A percentile compares a stretch with the other conserved stretches of the same genome.
phyloP scores from a whole-genome alignment of 768 basidiomycete species.

The Lactarius psammicola region DNA sequence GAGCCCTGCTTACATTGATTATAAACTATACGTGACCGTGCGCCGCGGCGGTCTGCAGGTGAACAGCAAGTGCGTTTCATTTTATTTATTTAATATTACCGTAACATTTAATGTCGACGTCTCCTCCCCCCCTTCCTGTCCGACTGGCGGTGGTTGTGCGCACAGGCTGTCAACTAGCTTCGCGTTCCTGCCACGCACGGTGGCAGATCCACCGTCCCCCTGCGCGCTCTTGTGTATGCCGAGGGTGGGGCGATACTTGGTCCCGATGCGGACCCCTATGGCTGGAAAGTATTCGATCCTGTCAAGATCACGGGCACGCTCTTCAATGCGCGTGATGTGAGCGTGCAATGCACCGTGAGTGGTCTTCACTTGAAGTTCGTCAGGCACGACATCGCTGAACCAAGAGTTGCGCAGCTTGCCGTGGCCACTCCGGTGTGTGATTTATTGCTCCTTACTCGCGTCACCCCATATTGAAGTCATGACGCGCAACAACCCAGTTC shows the following conservation, averaged over 20 bases:
- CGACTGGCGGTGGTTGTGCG: slow-evolving; percentile 1
- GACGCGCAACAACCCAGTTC: slow-evolving; percentile 42
- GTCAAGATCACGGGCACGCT: slow-evolving; percentile 38
- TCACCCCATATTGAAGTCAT: no score
- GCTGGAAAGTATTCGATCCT: slow-evolving; percentile 40
- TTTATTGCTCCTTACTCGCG: not conserved
- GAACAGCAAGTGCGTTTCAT: slow-evolving; percentile 45
- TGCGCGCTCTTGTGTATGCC: slow-evolving; percentile 40
- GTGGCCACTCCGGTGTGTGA: slow-evolving; percentile 48
- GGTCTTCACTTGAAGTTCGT: not conserved
- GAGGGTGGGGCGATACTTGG: slow-evolving; percentile 37
- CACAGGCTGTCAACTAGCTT: slow-evolving; percentile 38
- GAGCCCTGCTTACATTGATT: slow-evolving; percentile 56
- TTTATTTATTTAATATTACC: not conserved
- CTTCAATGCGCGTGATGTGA: slow-evolving; percentile 36
- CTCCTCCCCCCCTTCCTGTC: not conserved
- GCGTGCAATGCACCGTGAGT: slow-evolving; percentile 38
- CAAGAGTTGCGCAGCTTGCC: slow-evolving; percentile 40
- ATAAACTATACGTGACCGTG: slow-evolving; percentile 50
- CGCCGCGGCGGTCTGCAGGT: slow-evolving; percentile 49
- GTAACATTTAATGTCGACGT: not conserved
- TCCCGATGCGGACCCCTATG: slow-evolving; percentile 43
- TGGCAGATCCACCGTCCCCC: slow-evolving; percentile 39
- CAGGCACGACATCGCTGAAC: not conserved
- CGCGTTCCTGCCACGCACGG: slow-evolving; percentile 37